A percentile compares a stretch with the other conserved stretches of the same genome.
Evolutionary conservation across 352 stramenopile species (phyloP).

Genomic region (Phytophthora macrochlamydospora): DNA sequence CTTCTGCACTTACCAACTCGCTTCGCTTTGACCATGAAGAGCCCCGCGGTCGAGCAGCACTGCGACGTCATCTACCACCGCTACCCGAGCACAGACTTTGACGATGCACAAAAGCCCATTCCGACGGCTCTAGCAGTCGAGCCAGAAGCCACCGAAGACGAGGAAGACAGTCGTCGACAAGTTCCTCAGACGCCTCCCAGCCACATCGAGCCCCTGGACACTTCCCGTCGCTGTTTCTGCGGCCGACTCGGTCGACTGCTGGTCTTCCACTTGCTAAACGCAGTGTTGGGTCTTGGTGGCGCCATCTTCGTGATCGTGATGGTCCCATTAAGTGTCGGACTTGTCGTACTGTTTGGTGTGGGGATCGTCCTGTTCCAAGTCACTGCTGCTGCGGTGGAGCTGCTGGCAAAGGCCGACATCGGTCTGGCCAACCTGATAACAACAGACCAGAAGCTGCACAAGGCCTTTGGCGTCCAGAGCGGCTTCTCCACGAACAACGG

Average conservation of each 20-base stretch:
- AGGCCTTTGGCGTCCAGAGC: constrained; percentile 27
- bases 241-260: constrained; percentile 12
- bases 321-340: constrained; percentile 31
- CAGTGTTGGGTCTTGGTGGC: constrained; percentile 22
- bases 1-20: no score
- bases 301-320: constrained; percentile 31
- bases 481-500: constrained; percentile 32
- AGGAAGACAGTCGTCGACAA: constrained; percentile 1
- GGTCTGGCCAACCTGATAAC: constrained; percentile 32
- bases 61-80: constrained; percentile 35
- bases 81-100: constrained; percentile 27
- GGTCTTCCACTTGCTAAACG: constrained; percentile 33
- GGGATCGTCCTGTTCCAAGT: constrained; percentile 36
- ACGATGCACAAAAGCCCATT: constrained; percentile 25
- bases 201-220: background rate
- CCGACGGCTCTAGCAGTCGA: constrained; percentile 20
- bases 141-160: background rate
- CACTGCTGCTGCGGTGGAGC: constrained; percentile 22
- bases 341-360: constrained; percentile 30
- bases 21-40: constrained; percentile 14
- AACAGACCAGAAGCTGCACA: constrained; percentile 13
- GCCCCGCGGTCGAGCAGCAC: constrained; percentile 9
- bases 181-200: background rate
- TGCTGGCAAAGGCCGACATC: constrained; percentile 24
- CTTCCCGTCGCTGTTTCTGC: background rate